A percentile compares a stretch with the other conserved stretches of the same genome.
Evolutionary conservation across 2,329 filamentous ascomycete species (phyloP).

Genomic region (Beauveria pseudobassiana): DNA sequence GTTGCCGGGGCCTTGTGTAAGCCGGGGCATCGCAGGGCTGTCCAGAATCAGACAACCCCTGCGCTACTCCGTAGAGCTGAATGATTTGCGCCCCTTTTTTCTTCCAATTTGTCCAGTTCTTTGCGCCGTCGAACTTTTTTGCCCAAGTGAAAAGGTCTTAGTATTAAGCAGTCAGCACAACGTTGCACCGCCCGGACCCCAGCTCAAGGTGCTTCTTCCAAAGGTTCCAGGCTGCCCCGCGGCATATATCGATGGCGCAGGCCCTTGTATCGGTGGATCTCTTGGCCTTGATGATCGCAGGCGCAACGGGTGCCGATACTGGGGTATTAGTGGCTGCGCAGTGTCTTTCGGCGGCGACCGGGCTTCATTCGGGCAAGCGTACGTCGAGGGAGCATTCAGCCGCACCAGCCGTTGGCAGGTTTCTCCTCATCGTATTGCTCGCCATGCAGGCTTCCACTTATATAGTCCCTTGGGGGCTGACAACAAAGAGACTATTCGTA

Average conservation of each 20-base stretch:
- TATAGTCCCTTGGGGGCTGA: background rate
- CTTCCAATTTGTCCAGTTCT: background rate
- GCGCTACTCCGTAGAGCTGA: background rate
- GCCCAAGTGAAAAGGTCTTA: background rate
- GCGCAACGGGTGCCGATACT: background rate
- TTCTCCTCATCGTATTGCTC: conserved; percentile 6
- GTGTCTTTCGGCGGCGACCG: background rate
- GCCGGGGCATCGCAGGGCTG: conserved; percentile 7
- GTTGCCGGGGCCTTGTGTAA: background rate
- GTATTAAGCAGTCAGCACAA: background rate
- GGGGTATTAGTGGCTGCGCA: conserved; percentile 1
- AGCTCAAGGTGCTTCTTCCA: background rate
- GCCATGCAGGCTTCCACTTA: background rate
- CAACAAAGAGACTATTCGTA: background rate
- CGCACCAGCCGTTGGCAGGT: background rate
- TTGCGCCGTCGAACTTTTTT: background rate
- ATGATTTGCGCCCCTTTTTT: background rate
- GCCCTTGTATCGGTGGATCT: background rate
- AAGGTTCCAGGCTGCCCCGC: background rate
- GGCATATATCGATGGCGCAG: background rate
- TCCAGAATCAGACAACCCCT: background rate
- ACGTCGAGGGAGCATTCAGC: background rate
- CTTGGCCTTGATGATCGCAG: conserved; percentile 5
- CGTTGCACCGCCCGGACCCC: background rate
- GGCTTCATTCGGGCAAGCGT: conserved; percentile 3